Base-by-base conservation (phyloP, 805 yeast species). In the Wickerhamiella sorbophila region DNA sequence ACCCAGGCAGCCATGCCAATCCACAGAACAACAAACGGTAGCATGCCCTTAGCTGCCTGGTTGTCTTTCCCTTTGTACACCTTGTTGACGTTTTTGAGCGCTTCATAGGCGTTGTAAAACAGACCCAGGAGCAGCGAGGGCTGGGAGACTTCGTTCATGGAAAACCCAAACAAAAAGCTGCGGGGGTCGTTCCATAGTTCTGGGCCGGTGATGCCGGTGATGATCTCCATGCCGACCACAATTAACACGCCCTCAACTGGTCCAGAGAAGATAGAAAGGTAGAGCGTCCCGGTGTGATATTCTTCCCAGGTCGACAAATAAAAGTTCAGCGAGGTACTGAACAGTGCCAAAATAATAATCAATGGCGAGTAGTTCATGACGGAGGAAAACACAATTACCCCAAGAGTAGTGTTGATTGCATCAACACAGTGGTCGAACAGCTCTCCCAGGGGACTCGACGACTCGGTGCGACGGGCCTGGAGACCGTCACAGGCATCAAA, bases 401-500 rank as follows among this genome's bases (percentile, higher is more conserved):
- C 87, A 40, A 88, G 65, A 1, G 94, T 78, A 4, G 96, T 85
- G 56, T 84, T 84, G 40, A 75, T 58, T 1, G 81, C 72, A 54
- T 76, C 81, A 26, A 75, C 71, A 44, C 95, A 86, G 56, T 87
- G 97, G 56, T 87, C 97, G 56, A 88, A 88, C 44, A 87, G 67
- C 58, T 87, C 97, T 27, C 97, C 97, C 53, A 87, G 64, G 1
- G 97, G 96, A 2, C 95, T 91, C 47, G 84, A 74, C 60, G 85
- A 93, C n/a, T 93, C 94, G 1, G 95, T 87, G 55, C 88, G 74
- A 56, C 97, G 75, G 14, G 96, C 96, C 59, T 87, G 97, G 48
- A 81, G 72, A 4, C 97, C 97, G 60, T 87, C 97, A 60, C 95
- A 82, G 0, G 95, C 95, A 60, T 87, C 97, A 59, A 87, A 85